These are phyloP conservation scores for Cucurbita moschata DNA, from an alignment of 306 rosid species.

Conservation along the genomic window DNA sequence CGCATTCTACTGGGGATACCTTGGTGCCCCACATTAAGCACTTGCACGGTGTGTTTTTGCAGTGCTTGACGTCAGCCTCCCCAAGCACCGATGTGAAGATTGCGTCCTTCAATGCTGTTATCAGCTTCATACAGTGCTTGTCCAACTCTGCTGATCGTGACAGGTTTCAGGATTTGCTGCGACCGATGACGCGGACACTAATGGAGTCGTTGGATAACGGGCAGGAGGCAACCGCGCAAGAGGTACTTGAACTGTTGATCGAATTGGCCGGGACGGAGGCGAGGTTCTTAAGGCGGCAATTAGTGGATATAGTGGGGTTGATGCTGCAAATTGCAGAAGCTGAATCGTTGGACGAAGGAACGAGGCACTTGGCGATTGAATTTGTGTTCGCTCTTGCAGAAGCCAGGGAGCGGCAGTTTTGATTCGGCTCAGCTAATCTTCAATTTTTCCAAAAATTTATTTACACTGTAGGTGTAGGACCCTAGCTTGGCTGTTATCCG, in stretches of 20 bases:
- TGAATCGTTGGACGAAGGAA: slow-evolving; percentile 70
- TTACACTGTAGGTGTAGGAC: neutral
- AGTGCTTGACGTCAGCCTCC: slow-evolving; percentile 34
- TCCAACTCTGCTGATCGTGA: slow-evolving; percentile 65
- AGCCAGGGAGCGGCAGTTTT: slow-evolving; percentile 79
- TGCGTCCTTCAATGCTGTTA: slow-evolving; percentile 80
- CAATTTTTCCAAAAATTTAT: neutral
- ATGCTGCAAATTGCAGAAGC: slow-evolving; percentile 96
- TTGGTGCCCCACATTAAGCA: slow-evolving; percentile 67
- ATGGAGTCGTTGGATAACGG: slow-evolving; percentile 75
- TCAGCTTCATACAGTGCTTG: slow-evolving; percentile 81
- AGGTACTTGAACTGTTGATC: slow-evolving; percentile 75
- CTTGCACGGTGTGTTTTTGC: slow-evolving; percentile 64
- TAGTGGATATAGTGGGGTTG: slow-evolving; percentile 74
- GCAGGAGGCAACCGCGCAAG: slow-evolving; percentile 89
- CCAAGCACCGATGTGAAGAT: slow-evolving; percentile 59
- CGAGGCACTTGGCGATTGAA: slow-evolving; percentile 86
- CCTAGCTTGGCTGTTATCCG: neutral
- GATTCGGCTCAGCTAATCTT: slow-evolving; percentile 73
- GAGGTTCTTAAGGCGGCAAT: slow-evolving; percentile 68
- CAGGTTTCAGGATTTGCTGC: slow-evolving; percentile 82
- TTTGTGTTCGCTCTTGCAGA: slow-evolving; percentile 86
- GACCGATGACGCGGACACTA: slow-evolving; percentile 80
- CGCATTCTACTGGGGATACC: slow-evolving; percentile 81
- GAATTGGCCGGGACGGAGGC: slow-evolving; percentile 91